Evolutionary conservation across 805 yeast genomes (phyloP).

Genomic region (Maudiozyma saulgeensis): DNA sequence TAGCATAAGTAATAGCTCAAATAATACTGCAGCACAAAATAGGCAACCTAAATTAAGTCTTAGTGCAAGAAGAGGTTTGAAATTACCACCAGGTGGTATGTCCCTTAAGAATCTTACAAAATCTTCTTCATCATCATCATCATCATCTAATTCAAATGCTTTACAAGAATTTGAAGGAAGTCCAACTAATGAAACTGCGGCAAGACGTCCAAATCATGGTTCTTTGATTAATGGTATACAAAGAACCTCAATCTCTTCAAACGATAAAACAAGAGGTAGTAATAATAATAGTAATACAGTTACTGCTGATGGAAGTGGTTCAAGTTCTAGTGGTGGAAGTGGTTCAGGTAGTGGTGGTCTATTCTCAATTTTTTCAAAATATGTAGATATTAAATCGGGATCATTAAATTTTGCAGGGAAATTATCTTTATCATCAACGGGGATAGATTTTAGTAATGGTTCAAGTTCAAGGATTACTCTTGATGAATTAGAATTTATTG

Average conservation of each 20-base stretch:
- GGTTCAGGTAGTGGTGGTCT: conserved; percentile 38
- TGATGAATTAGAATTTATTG: conserved; percentile 73
- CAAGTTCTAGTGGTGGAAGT: conserved; percentile 7
- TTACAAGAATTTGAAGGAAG: conserved; percentile 22
- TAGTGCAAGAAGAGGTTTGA: conserved; percentile 80
- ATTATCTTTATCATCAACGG: conserved; percentile 83
- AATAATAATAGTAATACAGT: conserved; percentile 9
- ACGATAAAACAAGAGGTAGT: conserved; percentile 20
- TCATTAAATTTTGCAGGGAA: conserved; percentile 87
- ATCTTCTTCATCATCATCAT: conserved; percentile 10
- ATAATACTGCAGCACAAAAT: background rate
- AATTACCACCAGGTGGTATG: conserved; percentile 41
- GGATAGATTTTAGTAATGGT: conserved; percentile 85
- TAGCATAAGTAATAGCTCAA: background rate
- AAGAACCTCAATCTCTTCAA: conserved; percentile 28
- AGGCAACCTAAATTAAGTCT: conserved; percentile 55
- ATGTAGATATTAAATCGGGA: conserved; percentile 87
- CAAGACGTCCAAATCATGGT: conserved; percentile 25
- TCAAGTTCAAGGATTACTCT: conserved; percentile 76
- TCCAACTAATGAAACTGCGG: conserved; percentile 17
- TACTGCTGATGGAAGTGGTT: conserved; percentile 9
- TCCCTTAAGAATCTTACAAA: conserved; percentile 20
- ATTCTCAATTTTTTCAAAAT: conserved; percentile 78
- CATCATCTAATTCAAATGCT: background rate
- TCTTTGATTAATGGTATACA: conserved; percentile 23